Evolutionary conservation across 805 yeast species (phyloP).

Genomic region (Candida orba): DNA sequence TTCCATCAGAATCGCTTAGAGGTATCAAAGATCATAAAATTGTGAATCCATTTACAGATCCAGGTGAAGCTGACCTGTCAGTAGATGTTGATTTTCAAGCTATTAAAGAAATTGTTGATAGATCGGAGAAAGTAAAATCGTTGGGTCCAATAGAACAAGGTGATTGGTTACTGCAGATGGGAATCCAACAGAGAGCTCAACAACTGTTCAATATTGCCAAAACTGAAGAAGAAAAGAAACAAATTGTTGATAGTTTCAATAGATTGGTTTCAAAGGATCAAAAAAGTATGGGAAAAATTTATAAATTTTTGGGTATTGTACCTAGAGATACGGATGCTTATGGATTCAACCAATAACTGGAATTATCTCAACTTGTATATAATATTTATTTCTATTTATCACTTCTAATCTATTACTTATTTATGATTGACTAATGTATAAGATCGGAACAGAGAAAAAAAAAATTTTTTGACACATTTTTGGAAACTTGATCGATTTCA

Average conservation of each 20-base stretch:
- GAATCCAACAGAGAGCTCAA: slow-evolving; percentile 63
- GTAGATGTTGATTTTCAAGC: slow-evolving; percentile 78
- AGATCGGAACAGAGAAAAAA: no score
- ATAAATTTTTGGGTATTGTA: slow-evolving; percentile 61
- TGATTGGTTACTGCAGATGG: slow-evolving; percentile 70
- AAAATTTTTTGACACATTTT: no score
- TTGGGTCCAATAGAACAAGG: slow-evolving; percentile 70
- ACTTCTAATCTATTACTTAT: no score
- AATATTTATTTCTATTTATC: neutral
- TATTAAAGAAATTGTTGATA: slow-evolving; percentile 28
- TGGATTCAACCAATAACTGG: neutral
- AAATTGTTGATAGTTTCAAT: slow-evolving; percentile 48
- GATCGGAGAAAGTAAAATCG: slow-evolving; percentile 21
- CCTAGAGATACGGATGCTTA: slow-evolving; percentile 30
- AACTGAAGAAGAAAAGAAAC: slow-evolving; percentile 38
- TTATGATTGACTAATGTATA: no score
- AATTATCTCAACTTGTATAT: neutral
- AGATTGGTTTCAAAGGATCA: slow-evolving; percentile 57
- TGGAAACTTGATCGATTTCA: no score
- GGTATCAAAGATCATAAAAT: slow-evolving; percentile 68
- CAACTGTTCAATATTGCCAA: slow-evolving; percentile 42
- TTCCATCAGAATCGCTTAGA: slow-evolving; percentile 67
- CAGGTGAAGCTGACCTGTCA: slow-evolving; percentile 77
- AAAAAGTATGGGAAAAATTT: slow-evolving; percentile 66
- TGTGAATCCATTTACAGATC: slow-evolving; percentile 66